These are phyloP conservation scores for Cladosporium sp. DNA, from an alignment of 2,329 filamentous ascomycete genomes.

Conservation along the genomic window DNA sequence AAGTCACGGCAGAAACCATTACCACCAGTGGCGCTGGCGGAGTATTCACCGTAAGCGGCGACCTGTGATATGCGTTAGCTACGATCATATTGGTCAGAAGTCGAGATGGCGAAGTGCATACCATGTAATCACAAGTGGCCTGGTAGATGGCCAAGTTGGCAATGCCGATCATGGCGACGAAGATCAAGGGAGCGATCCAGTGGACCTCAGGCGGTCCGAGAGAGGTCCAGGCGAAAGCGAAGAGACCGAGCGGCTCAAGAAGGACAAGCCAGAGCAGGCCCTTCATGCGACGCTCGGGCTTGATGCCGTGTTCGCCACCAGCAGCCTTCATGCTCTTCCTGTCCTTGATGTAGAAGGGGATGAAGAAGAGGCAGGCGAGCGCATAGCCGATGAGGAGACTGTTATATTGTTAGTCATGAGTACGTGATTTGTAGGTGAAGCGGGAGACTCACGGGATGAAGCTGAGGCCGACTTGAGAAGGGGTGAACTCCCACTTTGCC, in stretches of 20 bases:
- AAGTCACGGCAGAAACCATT: conserved; percentile 73
- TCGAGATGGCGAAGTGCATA: conserved; percentile 65
- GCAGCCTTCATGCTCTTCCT: conserved; percentile 40
- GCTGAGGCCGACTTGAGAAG: conserved; percentile 53
- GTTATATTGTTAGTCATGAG: background rate
- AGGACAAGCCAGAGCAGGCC: conserved; percentile 61
- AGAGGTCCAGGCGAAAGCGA: conserved; percentile 67
- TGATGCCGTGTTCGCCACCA: conserved; percentile 37
- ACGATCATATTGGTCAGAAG: conserved; percentile 36
- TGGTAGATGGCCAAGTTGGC: conserved; percentile 52
- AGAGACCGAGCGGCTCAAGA: conserved; percentile 61
- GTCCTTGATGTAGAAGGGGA: conserved; percentile 47
- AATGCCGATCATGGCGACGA: conserved; percentile 63
- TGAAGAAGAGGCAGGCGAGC: conserved; percentile 57
- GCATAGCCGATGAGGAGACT: conserved; percentile 62
- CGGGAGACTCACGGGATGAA: conserved; percentile 44
- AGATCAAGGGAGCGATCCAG: conserved; percentile 67
- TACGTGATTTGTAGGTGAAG: background rate
- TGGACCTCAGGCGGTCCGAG: conserved; percentile 53
- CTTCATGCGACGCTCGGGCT: conserved; percentile 62
- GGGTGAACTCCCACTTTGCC: conserved; percentile 55
- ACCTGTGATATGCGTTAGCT: conserved; percentile 53
- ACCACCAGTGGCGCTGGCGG: conserved; percentile 69
- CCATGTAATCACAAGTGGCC: conserved; percentile 55
- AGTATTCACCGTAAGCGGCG: conserved; percentile 67